Evolutionary conservation across 257 asterid genomes (phyloP).

Genomic region (Eucommia ulmoides): DNA sequence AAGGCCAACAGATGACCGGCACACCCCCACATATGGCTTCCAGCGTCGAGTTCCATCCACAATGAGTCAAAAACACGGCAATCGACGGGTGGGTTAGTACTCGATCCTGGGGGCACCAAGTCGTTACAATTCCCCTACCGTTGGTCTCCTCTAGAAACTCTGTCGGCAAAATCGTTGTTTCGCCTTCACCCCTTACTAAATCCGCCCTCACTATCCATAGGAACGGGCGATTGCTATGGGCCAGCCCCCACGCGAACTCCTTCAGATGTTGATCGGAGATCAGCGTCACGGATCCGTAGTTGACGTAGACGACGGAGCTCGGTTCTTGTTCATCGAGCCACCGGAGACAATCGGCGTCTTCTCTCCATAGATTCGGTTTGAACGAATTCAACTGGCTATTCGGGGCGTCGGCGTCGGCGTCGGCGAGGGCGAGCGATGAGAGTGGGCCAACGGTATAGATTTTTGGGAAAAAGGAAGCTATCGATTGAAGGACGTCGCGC

Average conservation of each 20-base stretch:
- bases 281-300: slow-evolving; percentile 42
- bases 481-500: slow-evolving; percentile 20
- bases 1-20: slow-evolving; percentile 48
- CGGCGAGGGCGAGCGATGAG: slow-evolving; percentile 15
- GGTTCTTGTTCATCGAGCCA: slow-evolving; percentile 32
- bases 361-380: slow-evolving; percentile 34
- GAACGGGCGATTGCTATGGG: slow-evolving; percentile 27
- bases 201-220: slow-evolving; percentile 47
- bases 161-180: slow-evolving; percentile 8
- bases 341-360: slow-evolving; percentile 22
- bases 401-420: slow-evolving; percentile 8
- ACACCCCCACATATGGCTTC: slow-evolving; percentile 29
- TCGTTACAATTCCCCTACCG: slow-evolving; percentile 26
- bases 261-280: slow-evolving; percentile 26
- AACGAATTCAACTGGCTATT: slow-evolving; percentile 15
- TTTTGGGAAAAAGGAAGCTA: slow-evolving; percentile 19
- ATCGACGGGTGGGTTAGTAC: slow-evolving; percentile 29
- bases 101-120: slow-evolving; percentile 40
- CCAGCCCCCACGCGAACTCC: slow-evolving; percentile 58
- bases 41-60: slow-evolving; percentile 43
- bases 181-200: slow-evolving; percentile 30
- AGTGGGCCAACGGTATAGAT: slow-evolving; percentile 45
- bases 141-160: slow-evolving; percentile 30
- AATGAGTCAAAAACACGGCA: slow-evolving; percentile 34
- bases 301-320: slow-evolving; percentile 36